Percentiles rank a stretch among this genome's conserved stretches.
These are phyloP conservation scores for Emericellopsis atlantica DNA, from an alignment of 2,329 filamentous ascomycete species.

Conservation along the genomic window DNA sequence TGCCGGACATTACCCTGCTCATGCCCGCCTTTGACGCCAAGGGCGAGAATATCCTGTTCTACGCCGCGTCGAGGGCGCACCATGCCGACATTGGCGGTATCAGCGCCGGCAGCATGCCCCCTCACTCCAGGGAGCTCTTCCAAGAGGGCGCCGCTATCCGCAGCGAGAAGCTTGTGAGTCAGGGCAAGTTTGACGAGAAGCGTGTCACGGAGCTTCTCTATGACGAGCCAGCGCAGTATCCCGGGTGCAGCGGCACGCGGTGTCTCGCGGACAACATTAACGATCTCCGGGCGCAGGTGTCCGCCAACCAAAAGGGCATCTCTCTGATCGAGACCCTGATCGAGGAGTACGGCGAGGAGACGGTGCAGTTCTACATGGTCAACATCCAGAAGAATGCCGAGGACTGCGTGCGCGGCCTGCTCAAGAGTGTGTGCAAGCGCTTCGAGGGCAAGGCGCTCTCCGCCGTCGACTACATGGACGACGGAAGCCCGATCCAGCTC, in stretches of 20 bases:
- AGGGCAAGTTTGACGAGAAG: slow-evolving; percentile 67
- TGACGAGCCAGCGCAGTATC: slow-evolving; percentile 59
- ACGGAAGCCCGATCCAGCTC: slow-evolving; percentile 64
- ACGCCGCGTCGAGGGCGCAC: slow-evolving; percentile 67
- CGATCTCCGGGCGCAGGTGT: slow-evolving; percentile 72
- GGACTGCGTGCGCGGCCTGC: slow-evolving; percentile 56
- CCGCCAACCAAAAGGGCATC: slow-evolving; percentile 76
- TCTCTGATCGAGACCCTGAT: slow-evolving; percentile 67
- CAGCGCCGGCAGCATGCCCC: slow-evolving; percentile 69
- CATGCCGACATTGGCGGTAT: slow-evolving; percentile 82
- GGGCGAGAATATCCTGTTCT: slow-evolving; percentile 65
- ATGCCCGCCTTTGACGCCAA: slow-evolving; percentile 59
- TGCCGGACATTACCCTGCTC: slow-evolving; percentile 71
- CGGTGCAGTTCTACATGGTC: slow-evolving; percentile 76
- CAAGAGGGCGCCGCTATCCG: slow-evolving; percentile 53
- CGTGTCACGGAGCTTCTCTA: slow-evolving; percentile 61
- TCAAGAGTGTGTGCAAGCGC: slow-evolving; percentile 57
- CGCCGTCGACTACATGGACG: slow-evolving; percentile 73
- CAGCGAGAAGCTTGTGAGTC: slow-evolving; percentile 59
- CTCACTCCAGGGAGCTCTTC: slow-evolving; percentile 51
- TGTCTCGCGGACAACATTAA: slow-evolving; percentile 74
- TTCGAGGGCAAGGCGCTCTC: slow-evolving; percentile 60
- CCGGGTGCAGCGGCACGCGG: slow-evolving; percentile 65
- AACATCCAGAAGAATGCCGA: slow-evolving; percentile 74
- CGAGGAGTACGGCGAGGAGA: slow-evolving; percentile 63